Percentiles rank a stretch among this genome's conserved stretches.
phyloP scores from a whole-genome alignment of 306 rosid species.

The Adenanthera pavonina region DNA sequence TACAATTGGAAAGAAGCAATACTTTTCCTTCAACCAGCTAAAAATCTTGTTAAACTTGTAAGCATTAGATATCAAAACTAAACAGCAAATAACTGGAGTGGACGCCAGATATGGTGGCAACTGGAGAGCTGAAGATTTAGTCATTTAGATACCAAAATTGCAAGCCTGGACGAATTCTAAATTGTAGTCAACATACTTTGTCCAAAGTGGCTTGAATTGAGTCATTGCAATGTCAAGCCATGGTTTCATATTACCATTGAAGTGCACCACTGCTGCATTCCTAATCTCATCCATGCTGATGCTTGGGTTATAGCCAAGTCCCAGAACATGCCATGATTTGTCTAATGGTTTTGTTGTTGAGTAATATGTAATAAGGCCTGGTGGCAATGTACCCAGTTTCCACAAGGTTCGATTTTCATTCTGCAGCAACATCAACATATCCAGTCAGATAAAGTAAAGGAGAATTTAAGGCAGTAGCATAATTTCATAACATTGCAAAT shows the following conservation, averaged over 20 bases:
- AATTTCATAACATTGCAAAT: background rate
- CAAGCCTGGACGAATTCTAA: conserved; percentile 85
- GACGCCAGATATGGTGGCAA: conserved; percentile 40
- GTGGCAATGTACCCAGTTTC: conserved; percentile 89
- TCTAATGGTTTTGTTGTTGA: conserved; percentile 82
- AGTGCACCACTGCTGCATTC: conserved; percentile 89
- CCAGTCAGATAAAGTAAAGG: conserved; percentile 12
- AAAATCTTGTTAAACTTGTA: conserved; percentile 45
- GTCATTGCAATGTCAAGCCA: conserved; percentile 94
- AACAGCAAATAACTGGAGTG: conserved; percentile 37
- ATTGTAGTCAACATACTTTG: conserved; percentile 77
- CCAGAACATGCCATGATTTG: conserved; percentile 92
- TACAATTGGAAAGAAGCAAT: conserved; percentile 60
- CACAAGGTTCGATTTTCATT: conserved; percentile 80
- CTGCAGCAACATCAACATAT: conserved; percentile 54
- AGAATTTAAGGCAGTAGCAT: background rate
- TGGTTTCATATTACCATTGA: conserved; percentile 89
- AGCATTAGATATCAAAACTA: conserved; percentile 40
- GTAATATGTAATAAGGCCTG: conserved; percentile 82
- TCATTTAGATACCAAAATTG: conserved; percentile 71
- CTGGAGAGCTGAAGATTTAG: conserved; percentile 31
- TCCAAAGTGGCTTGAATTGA: conserved; percentile 83
- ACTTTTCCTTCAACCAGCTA: conserved; percentile 45
- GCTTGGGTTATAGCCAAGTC: conserved; percentile 91
- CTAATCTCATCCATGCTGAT: conserved; percentile 76